Conservation (phyloP, 345 rosid genomes). For the Populus nigra region DNA sequence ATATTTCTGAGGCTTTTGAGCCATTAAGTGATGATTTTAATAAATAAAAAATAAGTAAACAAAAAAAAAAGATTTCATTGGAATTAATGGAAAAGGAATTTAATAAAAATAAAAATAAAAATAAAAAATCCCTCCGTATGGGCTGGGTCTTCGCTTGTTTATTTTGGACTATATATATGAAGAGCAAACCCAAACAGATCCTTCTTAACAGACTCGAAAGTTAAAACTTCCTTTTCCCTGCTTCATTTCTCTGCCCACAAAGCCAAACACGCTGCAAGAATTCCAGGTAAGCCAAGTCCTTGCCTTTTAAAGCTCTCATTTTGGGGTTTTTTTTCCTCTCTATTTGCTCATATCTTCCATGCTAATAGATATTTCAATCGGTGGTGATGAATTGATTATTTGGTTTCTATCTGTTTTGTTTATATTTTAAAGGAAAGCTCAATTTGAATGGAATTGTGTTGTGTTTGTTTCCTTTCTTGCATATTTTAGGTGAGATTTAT, state of each 20-base stretch:
- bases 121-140: too few species aligned
- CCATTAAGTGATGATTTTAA: constrained; percentile 27
- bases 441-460: not conserved
- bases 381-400: too few species aligned
- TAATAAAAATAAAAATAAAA: too few species aligned
- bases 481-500: not conserved
- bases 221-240: not conserved
- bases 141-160: too few species aligned
- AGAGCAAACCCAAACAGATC: too few species aligned
- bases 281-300: not conserved
- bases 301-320: not conserved
- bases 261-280: not conserved
- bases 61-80: too few species aligned
- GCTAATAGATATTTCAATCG: too few species aligned
- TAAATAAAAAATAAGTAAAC: not conserved
- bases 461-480: not conserved
- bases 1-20: constrained; percentile 17
- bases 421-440: not conserved
- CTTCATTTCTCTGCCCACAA: not conserved
- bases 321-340: too few species aligned
- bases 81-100: too few species aligned
- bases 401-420: too few species aligned
- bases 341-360: too few species aligned
- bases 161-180: too few species aligned
- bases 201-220: not conserved